Evolutionary conservation across 352 stramenopile genomes (phyloP).

Genomic region (Phytopythium ostracodes): DNA sequence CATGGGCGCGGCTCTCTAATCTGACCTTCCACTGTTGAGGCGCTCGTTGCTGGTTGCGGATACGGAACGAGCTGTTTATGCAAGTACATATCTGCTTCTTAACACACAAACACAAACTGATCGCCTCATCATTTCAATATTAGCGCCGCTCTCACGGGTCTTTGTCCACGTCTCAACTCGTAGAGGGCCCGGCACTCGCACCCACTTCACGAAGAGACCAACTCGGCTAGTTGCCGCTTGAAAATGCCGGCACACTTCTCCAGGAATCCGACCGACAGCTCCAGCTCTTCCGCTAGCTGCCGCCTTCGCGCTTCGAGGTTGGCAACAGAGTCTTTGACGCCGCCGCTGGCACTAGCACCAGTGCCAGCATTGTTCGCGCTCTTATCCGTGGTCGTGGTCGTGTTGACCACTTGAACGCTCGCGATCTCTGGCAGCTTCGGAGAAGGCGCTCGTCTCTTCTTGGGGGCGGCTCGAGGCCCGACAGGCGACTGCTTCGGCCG

Average conservation of each 20-base stretch:
- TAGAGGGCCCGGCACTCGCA: not conserved
- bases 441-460: not conserved
- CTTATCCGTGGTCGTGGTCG: not conserved
- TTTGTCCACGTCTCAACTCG: not conserved
- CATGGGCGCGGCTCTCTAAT: not conserved
- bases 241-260: slow-evolving; percentile 4
- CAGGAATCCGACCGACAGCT: slow-evolving; percentile 1
- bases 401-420: not conserved
- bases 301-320: slow-evolving; percentile 1
- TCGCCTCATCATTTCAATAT: slow-evolving; percentile 2
- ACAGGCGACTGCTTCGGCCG: not conserved
- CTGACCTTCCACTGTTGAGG: not conserved
- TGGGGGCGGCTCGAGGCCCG: not conserved
- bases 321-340: not conserved
- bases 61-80: not conserved
- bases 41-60: not conserved
- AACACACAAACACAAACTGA: not conserved
- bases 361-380: too few species aligned
- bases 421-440: not conserved
- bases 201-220: not conserved
- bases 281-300: not conserved
- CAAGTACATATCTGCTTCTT: not conserved
- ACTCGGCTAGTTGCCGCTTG: slow-evolving; percentile 4
- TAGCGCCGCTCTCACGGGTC: not conserved
- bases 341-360: not conserved